Percentiles rank a stretch among this genome's conserved stretches.
These are phyloP conservation scores for Setaria italica DNA, from an alignment of 202 grass and related monocot species.

Conservation along the genomic window DNA sequence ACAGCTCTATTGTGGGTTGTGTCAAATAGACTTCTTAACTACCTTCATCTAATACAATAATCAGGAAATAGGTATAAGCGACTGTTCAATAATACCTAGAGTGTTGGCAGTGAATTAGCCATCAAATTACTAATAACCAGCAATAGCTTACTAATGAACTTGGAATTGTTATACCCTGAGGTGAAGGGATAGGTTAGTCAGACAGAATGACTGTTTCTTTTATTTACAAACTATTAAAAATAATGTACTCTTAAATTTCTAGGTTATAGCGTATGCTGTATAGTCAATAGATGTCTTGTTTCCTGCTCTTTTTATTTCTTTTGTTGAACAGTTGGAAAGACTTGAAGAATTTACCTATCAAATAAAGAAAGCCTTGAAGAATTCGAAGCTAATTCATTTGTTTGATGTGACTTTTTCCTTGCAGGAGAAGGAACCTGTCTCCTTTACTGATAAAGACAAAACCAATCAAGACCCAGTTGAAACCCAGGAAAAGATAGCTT, in stretches of 20 bases:
- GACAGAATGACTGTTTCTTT: not conserved
- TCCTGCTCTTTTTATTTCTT: not conserved
- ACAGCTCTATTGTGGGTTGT: not conserved
- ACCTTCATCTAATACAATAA: not conserved
- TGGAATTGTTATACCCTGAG: not conserved
- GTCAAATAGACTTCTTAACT: not conserved
- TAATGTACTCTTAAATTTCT: conserved; percentile 20
- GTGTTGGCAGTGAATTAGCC: conserved; percentile 7
- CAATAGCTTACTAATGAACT: conserved; percentile 3
- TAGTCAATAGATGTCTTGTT: not conserved
- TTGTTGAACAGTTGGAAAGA: not conserved
- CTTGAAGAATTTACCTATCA: not conserved
- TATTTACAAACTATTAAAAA: conserved; percentile 4
- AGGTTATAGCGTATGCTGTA: not conserved
- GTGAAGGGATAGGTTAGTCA: not conserved
- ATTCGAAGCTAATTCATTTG: not conserved
- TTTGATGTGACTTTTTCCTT: conserved; percentile 34
- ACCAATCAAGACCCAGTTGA: conserved; percentile 32
- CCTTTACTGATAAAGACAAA: conserved; percentile 30
- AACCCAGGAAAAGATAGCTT: conserved; percentile 55
- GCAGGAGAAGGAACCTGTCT: conserved; percentile 51
- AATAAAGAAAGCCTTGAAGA: not conserved
- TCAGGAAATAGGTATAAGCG: not conserved
- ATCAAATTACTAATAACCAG: not conserved
- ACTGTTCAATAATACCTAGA: conserved; percentile 16